Base-by-base conservation (phyloP, 257 asterid species). In the Cynanchum wilfordii region DNA sequence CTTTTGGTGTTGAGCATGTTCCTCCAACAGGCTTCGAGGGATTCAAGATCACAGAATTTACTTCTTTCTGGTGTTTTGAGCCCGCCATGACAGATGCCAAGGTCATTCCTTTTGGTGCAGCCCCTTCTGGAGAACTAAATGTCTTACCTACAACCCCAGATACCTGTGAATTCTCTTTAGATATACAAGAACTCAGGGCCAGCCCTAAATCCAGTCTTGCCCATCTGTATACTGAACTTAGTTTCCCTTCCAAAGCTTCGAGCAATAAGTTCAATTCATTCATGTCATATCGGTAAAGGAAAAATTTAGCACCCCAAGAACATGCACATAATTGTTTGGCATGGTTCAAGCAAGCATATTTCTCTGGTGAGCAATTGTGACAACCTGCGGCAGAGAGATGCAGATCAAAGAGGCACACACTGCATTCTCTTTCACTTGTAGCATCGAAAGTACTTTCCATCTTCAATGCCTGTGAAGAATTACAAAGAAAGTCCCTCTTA, bases 351-450 rank as follows among this genome's bases (percentile, higher is more conserved):
- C 99, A 94, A 66, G 99, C 99, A 70, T 91, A 94, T 82, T 87
- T 91, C 77, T 80, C 86, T 22, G 99, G 99, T 73, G 99, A 94
- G 82, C 99, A 94, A 73, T 83, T 82, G 84, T 91, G 98, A 86
- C 99, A 94, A 70, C 99, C 98, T n/a, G 96, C 93, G 38, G 98
- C 99, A 72, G 99, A 94, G 74, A 94, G 82, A 81, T 94, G 99
- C 87, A 94, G 87, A 84, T 94, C 98, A 68, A 94, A 94, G 52
- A 88, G 76, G 87, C 99, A 91, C 57, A 89, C 88, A 45, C 92
- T 88, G 84, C 99, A 94, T 85, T 94, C 99, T 86, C 97, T 86
- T 90, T 94, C 99, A 80, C 87, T 87, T 65, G 82, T 81, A 59
- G 98, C 91, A 84, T 94, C 99, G 69, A 91, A 94, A 66, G 90